Evolutionary conservation across 257 asterid genomes (phyloP).

Genomic region (Solanum infundibuliforme): DNA sequence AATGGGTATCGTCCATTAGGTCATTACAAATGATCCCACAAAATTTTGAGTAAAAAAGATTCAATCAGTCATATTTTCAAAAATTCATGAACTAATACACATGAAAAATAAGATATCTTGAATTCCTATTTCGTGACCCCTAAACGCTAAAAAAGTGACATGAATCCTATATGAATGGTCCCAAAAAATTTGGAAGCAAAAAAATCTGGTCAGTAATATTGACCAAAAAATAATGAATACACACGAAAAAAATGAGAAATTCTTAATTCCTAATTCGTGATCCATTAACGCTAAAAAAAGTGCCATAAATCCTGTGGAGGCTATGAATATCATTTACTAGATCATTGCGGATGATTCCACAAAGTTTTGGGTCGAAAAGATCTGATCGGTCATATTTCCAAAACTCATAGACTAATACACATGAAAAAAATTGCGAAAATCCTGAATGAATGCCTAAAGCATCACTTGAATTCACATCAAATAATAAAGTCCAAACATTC

Average conservation of each 20-base stretch:
- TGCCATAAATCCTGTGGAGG: not conserved
- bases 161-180: too few relatives aligned
- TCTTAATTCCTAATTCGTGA: not conserved
- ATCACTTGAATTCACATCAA: not conserved
- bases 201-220: too few relatives aligned
- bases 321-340: not conserved
- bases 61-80: not conserved
- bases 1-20: not conserved
- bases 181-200: not conserved
- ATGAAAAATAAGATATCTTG: not conserved
- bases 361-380: not conserved
- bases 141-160: too few relatives aligned
- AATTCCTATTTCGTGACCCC: too few relatives aligned
- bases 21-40: not conserved
- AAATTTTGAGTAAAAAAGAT: not conserved
- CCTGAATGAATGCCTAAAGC: not conserved
- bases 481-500: not conserved
- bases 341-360: not conserved
- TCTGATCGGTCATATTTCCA: too few relatives aligned
- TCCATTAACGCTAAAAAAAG: not conserved
- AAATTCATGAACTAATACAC: not conserved
- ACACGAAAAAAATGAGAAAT: too few relatives aligned
- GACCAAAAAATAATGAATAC: too few relatives aligned
- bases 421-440: too few relatives aligned
- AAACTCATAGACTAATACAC: not conserved